phyloP scores from a whole-genome alignment of 306 rosid genomes.

The Lathyrus tuberosus region DNA sequence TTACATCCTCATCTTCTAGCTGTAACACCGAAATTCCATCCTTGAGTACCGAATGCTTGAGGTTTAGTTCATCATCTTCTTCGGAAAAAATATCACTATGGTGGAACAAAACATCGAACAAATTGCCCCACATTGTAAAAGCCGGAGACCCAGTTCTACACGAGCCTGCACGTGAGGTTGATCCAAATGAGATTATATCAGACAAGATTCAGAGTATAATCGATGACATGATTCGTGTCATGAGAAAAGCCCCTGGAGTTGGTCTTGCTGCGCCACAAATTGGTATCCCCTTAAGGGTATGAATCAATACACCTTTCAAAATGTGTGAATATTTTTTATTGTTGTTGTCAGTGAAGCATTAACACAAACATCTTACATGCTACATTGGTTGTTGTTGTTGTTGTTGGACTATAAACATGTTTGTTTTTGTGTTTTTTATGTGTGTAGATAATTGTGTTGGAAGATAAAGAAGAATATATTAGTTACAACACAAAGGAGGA shows the following conservation, averaged over 20 bases:
- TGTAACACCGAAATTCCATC: background rate
- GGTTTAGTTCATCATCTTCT: background rate
- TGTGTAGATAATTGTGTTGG: conserved; percentile 79
- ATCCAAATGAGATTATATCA: conserved; percentile 57
- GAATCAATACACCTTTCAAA: background rate
- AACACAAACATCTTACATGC: background rate
- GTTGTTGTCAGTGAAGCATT: background rate
- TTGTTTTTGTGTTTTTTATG: background rate
- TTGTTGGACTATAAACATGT: background rate
- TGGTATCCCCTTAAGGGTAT: conserved; percentile 79
- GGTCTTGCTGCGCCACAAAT: conserved; percentile 97
- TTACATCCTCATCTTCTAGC: background rate
- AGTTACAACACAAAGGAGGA: conserved; percentile 57
- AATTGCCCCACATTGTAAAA: background rate
- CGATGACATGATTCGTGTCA: conserved; percentile 66
- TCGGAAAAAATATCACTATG: background rate
- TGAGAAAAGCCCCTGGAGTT: conserved; percentile 81
- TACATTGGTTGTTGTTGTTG: background rate
- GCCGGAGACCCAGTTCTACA: conserved; percentile 38
- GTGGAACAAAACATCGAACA: background rate
- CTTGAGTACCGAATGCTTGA: background rate
- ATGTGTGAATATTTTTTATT: background rate
- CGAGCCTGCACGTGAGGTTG: conserved; percentile 61
- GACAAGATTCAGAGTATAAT: conserved; percentile 77
- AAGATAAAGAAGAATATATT: conserved; percentile 67